Base-by-base conservation (phyloP, 371 early-diverging fungal genomes). In the Apophysomyces variabilis region DNA sequence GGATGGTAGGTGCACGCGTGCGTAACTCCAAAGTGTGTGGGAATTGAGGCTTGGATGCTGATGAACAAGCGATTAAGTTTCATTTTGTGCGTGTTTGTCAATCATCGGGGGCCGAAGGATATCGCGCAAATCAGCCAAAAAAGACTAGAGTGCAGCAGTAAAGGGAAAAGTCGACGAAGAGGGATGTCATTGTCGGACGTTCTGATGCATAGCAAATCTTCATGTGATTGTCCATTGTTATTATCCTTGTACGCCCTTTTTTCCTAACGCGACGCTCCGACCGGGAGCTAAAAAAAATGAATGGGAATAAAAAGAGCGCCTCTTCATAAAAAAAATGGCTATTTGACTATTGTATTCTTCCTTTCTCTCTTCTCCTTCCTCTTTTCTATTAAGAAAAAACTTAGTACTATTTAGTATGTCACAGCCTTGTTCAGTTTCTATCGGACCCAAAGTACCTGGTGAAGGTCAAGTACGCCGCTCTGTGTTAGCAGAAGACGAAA, bases 401-500 rank as follows among this genome's bases (percentile, higher is more conserved):
- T 5, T 1, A 41, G 11, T 11, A 2, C 8, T 13, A 7, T n/a
- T n/a, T 9, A n/a, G 9, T 7, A 50, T 50, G 54, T 50, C 54
- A 9, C 54, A 50, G 21, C 9, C 54, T 9, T 50, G 54, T 50
- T 50, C 54, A 8, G 54, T 50, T 50, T 50, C 54, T 50, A 68
- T 82, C 70, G 77, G 79, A 35, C 38, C 66, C 21, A 73, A 69
- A 7, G 70, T 74, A 57, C 70, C 66, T 58, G 76, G 77, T 65
- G 75, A 77, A 64, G 78, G 79, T 59, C 74, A 66, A 13, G 76
- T 79, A 58, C 85, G 85, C 46, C 88, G 89, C 43, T 83, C 84
- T 38, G 78, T 84, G 59, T 77, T 83, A 36, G 82, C 86, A 5
- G 86, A 88, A 26, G 70, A 78, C 61, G 74, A 74, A 37, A 78